phyloP scores from a whole-genome alignment of 257 asterid species.

The Solanum boliviense region DNA sequence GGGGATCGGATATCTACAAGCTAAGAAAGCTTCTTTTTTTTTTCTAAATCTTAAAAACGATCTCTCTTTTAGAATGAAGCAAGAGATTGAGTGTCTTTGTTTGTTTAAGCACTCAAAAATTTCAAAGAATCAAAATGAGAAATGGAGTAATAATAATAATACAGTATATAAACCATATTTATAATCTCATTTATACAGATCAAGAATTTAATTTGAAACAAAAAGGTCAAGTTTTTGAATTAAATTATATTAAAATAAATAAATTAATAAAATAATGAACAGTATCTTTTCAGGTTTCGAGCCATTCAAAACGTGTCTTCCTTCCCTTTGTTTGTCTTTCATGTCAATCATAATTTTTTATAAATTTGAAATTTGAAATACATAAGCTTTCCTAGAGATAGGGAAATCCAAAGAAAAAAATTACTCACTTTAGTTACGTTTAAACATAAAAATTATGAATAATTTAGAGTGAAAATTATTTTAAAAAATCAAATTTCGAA shows the following conservation, averaged over 20 bases:
- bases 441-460: too few species aligned
- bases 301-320: neutral
- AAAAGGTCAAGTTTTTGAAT: neutral
- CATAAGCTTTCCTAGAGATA: neutral
- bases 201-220: neutral
- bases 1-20: constrained; percentile 91
- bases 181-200: neutral
- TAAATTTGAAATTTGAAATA: neutral
- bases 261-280: neutral
- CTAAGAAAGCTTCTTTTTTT: constrained; percentile 31
- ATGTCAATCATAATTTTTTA: neutral
- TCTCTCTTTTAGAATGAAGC: constrained; percentile 29
- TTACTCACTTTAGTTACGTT: neutral
- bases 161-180: neutral
- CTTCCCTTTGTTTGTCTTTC: neutral
- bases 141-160: neutral
- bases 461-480: neutral
- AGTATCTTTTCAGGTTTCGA: neutral
- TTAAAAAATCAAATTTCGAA: neutral
- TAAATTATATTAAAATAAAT: neutral
- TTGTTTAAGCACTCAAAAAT: neutral
- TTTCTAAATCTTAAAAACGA: constrained; percentile 14
- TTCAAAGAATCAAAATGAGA: neutral
- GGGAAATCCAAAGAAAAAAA: neutral
- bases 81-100: constrained; percentile 39